Evolutionary conservation across 164 flowering plant genomes (phyloP).

Genomic region (Umbilicus rupestris): DNA sequence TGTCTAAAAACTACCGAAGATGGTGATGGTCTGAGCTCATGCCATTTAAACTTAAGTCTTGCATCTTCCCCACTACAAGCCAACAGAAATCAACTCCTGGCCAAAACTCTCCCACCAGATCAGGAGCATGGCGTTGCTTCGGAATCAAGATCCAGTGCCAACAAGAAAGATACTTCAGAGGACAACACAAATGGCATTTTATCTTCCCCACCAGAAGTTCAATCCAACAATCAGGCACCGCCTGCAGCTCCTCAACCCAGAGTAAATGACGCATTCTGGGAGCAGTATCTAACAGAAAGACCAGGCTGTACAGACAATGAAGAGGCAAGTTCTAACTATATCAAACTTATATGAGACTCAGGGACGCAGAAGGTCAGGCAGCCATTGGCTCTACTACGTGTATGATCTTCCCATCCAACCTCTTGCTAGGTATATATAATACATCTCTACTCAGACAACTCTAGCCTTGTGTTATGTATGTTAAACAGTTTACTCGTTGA

Average conservation of each 20-base stretch:
- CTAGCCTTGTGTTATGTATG: no score
- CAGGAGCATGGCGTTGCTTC: conserved; percentile 25
- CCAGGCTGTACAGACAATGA: conserved; percentile 83
- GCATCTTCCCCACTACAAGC: conserved; percentile 61
- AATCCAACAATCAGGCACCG: conserved; percentile 21
- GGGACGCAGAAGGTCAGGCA: conserved; percentile 8
- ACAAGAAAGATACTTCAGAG: conserved; percentile 24
- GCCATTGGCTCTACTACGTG: no score
- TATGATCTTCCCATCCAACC: no score
- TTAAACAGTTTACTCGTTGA: no score
- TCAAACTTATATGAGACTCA: conserved; percentile 34
- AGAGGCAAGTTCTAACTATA: conserved; percentile 64
- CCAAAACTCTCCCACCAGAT: conserved; percentile 17
- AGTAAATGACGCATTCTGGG: conserved; percentile 94
- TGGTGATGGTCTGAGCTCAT: conserved; percentile 46
- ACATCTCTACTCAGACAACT: no score
- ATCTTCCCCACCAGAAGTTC: conserved; percentile 32
- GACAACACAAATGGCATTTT: conserved; percentile 18
- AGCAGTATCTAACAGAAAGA: conserved; percentile 84
- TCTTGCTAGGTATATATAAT: no score
- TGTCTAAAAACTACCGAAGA: conserved; percentile 36
- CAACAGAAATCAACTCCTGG: conserved; percentile 18
- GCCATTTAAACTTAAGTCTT: conserved; percentile 70
- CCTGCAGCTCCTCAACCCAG: conserved; percentile 34
- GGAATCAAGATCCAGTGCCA: conserved; percentile 23